phyloP scores from a whole-genome alignment of 371 early-diverging fungal genomes.

The Mucor piriformis region DNA sequence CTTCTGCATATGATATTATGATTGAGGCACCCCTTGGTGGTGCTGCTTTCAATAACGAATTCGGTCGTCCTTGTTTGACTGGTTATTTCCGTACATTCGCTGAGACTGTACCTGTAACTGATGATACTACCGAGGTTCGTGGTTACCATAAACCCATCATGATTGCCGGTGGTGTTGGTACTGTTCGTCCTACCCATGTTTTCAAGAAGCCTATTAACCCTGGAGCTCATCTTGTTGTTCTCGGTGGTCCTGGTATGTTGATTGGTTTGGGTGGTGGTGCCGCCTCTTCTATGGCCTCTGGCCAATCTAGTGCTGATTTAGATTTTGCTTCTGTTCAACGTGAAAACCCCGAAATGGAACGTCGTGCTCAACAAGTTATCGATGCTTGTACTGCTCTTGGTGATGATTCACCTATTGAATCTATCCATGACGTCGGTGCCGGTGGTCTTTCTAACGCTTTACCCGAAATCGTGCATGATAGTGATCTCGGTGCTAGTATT shows the following conservation, averaged over 20 bases:
- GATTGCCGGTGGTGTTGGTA: slow-evolving; percentile 97
- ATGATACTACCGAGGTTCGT: slow-evolving; percentile 66
- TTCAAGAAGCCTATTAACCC: slow-evolving; percentile 82
- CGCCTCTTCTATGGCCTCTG: slow-evolving; percentile 92
- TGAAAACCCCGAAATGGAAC: slow-evolving; percentile 97
- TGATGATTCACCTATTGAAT: slow-evolving; percentile 81
- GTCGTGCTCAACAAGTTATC: slow-evolving; percentile 95
- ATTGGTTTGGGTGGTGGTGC: slow-evolving; percentile 98
- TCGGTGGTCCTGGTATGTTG: slow-evolving; percentile 97
- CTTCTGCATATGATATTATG: slow-evolving; percentile 94
- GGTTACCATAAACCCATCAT: slow-evolving; percentile 99
- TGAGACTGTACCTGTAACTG: slow-evolving; percentile 64
- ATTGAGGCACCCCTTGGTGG: slow-evolving; percentile 95
- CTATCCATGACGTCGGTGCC: slow-evolving; percentile 97
- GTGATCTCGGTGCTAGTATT: slow-evolving; percentile 87
- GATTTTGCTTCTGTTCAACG: slow-evolving; percentile 98
- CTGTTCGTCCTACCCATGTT: slow-evolving; percentile 84
- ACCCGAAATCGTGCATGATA: slow-evolving; percentile 96
- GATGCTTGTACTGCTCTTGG: slow-evolving; percentile 89
- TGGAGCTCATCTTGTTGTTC: slow-evolving; percentile 83
- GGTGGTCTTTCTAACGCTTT: slow-evolving; percentile 97
- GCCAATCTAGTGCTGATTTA: slow-evolving; percentile 84
- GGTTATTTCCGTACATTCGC: slow-evolving; percentile 97
- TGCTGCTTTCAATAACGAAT: slow-evolving; percentile 98
- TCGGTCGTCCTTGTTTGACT: slow-evolving; percentile 92